Base-by-base conservation (phyloP, 1,139 yeast genomes). In the Nematodospora anomalae region DNA sequence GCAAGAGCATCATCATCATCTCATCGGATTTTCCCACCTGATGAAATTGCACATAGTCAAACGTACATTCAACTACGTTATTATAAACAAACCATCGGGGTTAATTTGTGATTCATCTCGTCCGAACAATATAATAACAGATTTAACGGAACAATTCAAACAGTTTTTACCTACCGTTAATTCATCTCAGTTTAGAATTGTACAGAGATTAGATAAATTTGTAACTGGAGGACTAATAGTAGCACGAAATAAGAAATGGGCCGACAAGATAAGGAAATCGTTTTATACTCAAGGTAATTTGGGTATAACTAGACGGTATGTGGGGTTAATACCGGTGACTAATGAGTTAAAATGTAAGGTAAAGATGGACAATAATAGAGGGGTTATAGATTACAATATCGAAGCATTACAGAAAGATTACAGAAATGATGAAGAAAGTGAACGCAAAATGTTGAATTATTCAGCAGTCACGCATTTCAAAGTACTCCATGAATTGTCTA, bases 161-260 rank as follows among this genome's bases (percentile, higher is more conserved):
- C 20, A 20, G 16, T 16, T 31, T 38, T 18, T 27, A 23, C 36
- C 42, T 22, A 36, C 27, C 22, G 30, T 47, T 11, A 40, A 45
- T 26, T 41, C 51, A 3, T 32, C 36, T 2, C 45, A 46, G 28
- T 50, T 53, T 32, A 42, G 50, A 30, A 33, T 55, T 16, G 48
- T 55, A 3, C 61, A 55, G 33, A 38, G 62, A 30, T 38, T 57
- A 14, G 62, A 57, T 37, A 42, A 50, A 37, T 53, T 44, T 40
- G 60, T 56, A 12, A 53, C 58, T 3, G 62, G 62, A 1, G 62
- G 60, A 4, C 31, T 57, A 33, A 28, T 55, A 7, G 50, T 57
- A 3, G 52, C 57, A 2, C 31, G 57, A 33, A 53, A 52, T 32
- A 40, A 34, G 7, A 47, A 48, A 30, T 50, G 49, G 38, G 48